phyloP scores from a whole-genome alignment of 306 rosid genomes.

The Lathyrus tuberosus region DNA sequence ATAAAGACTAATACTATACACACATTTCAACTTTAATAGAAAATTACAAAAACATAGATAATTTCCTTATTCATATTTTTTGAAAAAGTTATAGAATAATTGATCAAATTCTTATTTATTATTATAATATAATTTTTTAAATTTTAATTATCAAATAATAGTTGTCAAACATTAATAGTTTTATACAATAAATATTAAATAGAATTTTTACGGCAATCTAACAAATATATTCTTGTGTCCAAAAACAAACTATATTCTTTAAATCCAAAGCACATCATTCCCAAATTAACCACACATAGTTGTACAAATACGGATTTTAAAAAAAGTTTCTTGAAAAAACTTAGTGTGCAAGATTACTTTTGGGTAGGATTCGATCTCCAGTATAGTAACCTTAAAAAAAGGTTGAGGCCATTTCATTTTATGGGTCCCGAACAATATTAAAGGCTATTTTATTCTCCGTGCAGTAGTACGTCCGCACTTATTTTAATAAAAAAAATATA shows the following conservation, averaged over 20 bases:
- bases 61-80: too few relatives aligned
- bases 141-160: too few relatives aligned
- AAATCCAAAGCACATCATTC: background rate
- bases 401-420: background rate
- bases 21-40: too few relatives aligned
- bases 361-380: slow-evolving; percentile 21
- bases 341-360: slow-evolving; percentile 7
- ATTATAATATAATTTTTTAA: too few relatives aligned
- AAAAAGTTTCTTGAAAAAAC: background rate
- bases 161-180: too few relatives aligned
- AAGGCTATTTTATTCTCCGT: background rate
- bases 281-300: background rate
- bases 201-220: background rate
- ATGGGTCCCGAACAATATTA: background rate
- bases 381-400: slow-evolving; percentile 8
- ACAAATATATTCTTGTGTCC: background rate
- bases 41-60: too few relatives aligned
- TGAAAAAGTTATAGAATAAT: too few relatives aligned
- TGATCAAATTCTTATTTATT: too few relatives aligned
- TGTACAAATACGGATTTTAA: background rate
- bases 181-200: background rate
- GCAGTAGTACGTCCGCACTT: background rate
- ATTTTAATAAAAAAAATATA: background rate
- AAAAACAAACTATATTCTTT: background rate
- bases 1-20: too few relatives aligned